Percentiles rank a stretch among this genome's conserved stretches.
phyloP scores from a whole-genome alignment of 176 grass and related monocot genomes.

The Aechmea fasciata region DNA sequence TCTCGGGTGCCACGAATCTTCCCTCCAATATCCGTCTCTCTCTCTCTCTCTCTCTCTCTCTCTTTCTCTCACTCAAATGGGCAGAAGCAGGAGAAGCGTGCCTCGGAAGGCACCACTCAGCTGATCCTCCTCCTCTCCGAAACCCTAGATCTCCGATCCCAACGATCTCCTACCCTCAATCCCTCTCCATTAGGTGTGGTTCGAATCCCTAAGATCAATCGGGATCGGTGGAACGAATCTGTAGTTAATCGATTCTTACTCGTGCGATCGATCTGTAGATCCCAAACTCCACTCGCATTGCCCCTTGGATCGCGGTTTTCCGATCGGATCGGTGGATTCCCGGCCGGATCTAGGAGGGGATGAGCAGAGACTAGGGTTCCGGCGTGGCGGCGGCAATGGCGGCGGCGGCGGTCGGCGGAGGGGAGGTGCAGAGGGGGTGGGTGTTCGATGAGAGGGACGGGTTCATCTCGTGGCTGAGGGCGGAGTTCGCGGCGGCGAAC shows the following conservation, averaged over 20 bases:
- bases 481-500: constrained; percentile 23
- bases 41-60: background rate
- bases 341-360: background rate
- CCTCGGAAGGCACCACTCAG: background rate
- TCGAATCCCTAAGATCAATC: background rate
- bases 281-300: background rate
- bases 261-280: too few relatives aligned
- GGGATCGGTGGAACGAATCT: background rate
- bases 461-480: constrained; percentile 26
- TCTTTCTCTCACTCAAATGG: background rate
- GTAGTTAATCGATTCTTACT: background rate
- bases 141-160: background rate
- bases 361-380: background rate
- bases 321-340: background rate
- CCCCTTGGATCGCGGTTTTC: background rate
- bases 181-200: background rate
- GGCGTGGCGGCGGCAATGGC: constrained; percentile 7
- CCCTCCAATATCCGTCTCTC: background rate
- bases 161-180: background rate
- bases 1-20: background rate
- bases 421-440: constrained; percentile 16
- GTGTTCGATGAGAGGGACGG: constrained; percentile 20
- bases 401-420: constrained; percentile 3
- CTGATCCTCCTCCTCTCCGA: background rate
- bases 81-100: background rate